Evolutionary conservation across 1,284 basidiomycete species (phyloP), one percentile per base, ranked within the genome.

Genomic region (Takashimella tepidaria): DNA sequence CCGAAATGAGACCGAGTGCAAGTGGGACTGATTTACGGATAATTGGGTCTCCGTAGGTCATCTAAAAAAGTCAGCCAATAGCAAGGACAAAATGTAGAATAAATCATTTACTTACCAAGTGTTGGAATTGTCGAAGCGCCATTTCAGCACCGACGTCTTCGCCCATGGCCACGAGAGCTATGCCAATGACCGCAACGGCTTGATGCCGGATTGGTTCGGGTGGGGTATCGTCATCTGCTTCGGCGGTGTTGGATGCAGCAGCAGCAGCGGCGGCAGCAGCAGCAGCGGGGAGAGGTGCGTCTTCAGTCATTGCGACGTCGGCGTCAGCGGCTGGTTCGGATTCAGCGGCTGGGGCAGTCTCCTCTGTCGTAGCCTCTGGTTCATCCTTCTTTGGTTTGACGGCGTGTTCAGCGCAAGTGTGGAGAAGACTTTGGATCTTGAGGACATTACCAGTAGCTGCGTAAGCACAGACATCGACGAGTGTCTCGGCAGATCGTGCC

Each of bases 141-240:
- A 99, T 99, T 76, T 98, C 92, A 3, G 93, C 85, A 49, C 96
- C 96, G 45, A 98, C 87, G 47, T 98, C 95, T 76, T 98, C 96
- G 41, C 96, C 96, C 93, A 98, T 98, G 1, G 95, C 88, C 42
- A 98, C 88, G 47, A 98, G 77, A 0, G 95, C 88, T 64, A 98
- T 91, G 43, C 91, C 95, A 45, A 99, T 82, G 41, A 96, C 92
- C 12, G 96, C 90, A 63, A 98, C 90, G 1, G 90, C 84, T 76
- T 98, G 91, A 81, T 90, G 92, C 37, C 87, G 86, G 63, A 96
- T 88, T 58, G 89, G 83, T 62, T 82, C 78, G 47, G 82, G 79
- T 24, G 55, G 51, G 2, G 81, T 78, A 10, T 84, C 82, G 60
- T 82, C 81, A 59, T 81, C 72, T 49, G 70, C 63, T 50, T 72